phyloP scores from a whole-genome alignment of 352 stramenopile genomes.

The Globisporangium uncinulatum region DNA sequence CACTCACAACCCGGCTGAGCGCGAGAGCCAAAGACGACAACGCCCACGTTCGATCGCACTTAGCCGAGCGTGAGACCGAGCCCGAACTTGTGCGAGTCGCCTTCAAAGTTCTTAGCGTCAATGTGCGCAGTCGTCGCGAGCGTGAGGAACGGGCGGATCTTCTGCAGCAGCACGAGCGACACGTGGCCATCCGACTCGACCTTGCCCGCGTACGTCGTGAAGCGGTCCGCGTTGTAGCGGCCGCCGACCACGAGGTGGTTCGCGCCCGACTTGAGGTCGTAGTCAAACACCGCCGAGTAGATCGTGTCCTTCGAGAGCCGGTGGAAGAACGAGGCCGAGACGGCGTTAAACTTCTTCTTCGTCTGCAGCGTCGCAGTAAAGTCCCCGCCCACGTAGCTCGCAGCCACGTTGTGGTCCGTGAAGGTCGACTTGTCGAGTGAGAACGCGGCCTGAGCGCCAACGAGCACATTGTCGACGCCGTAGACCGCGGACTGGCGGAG shows the following conservation, averaged over 20 bases:
- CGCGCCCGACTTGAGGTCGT: conserved; percentile 80
- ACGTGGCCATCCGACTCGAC: conserved; percentile 85
- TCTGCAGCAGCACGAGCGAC: conserved; percentile 80
- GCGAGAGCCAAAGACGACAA: neutral
- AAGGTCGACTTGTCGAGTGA: conserved; percentile 80
- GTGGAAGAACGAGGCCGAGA: conserved; percentile 83
- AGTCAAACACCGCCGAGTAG: conserved; percentile 86
- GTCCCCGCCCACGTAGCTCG: conserved; percentile 74
- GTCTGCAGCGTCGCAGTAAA: conserved; percentile 75
- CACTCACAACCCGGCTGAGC: too few relatives aligned
- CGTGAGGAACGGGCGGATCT: conserved; percentile 80
- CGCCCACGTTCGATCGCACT: conserved; percentile 8
- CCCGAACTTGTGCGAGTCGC: conserved; percentile 88
- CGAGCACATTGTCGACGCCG: conserved; percentile 70
- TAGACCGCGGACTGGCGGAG: conserved; percentile 65
- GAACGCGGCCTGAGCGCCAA: conserved; percentile 68
- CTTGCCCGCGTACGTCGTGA: conserved; percentile 83
- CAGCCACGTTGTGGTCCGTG: conserved; percentile 77
- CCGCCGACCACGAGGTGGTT: conserved; percentile 80
- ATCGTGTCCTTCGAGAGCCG: conserved; percentile 75
- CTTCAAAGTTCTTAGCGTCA: conserved; percentile 90
- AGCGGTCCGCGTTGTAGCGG: conserved; percentile 74
- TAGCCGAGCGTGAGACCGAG: conserved; percentile 86
- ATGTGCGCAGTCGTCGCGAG: conserved; percentile 83
- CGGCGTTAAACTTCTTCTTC: conserved; percentile 84